A percentile compares a stretch with the other conserved stretches of the same genome.
Evolutionary conservation across 306 rosid species (phyloP).

Genomic region (Rosa persica): DNA sequence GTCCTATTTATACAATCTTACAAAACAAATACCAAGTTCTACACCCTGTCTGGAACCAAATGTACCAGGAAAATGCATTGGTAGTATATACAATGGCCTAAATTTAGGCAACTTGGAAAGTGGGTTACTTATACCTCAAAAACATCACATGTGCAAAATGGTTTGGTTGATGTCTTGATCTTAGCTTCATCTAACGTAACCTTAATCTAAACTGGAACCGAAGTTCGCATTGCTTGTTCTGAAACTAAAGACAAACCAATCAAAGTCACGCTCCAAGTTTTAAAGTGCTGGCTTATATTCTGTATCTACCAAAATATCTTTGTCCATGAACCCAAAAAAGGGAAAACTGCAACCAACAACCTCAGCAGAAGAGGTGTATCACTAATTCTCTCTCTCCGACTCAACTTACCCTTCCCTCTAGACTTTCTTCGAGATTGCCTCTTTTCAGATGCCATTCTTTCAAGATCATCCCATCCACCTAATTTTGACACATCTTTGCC

Average conservation of each 20-base stretch:
- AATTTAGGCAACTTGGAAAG: neutral
- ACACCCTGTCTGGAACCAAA: neutral
- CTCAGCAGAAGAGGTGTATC: conserved; percentile 78
- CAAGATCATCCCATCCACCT: conserved; percentile 98
- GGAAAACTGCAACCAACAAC: conserved; percentile 81
- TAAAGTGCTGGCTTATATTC: neutral
- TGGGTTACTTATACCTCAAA: conserved; percentile 11
- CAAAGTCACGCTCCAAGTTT: conserved; percentile 16
- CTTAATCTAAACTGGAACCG: neutral
- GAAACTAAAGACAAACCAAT: conserved; percentile 16
- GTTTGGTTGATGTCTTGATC: neutral
- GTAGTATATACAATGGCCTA: neutral
- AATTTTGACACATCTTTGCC: conserved; percentile 32
- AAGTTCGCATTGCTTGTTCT: neutral
- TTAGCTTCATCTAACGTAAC: neutral
- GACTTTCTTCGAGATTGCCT: conserved; percentile 40
- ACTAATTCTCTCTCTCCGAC: conserved; percentile 59
- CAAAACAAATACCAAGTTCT: neutral
- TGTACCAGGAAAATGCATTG: neutral
- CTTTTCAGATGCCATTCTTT: conserved; percentile 38
- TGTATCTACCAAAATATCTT: conserved; percentile 56
- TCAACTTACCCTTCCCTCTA: conserved; percentile 55
- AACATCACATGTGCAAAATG: neutral
- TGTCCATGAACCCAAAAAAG: conserved; percentile 90
- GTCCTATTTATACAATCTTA: neutral